These are phyloP conservation scores for Yamadazyma oceani DNA, from an alignment of 1,139 yeast species.

Conservation along the genomic window DNA sequence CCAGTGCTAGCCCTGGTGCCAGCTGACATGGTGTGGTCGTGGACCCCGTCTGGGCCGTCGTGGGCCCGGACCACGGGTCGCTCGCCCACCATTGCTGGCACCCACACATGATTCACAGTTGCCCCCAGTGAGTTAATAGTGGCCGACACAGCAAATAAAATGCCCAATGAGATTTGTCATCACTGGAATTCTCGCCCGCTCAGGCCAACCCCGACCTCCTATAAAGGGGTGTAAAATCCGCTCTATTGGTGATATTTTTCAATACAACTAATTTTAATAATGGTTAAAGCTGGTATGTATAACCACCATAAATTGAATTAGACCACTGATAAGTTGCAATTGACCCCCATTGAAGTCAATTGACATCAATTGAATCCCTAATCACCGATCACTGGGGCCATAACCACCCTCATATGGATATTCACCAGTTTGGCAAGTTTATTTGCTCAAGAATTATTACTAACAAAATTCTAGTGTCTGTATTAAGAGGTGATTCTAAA, in stretches of 20 bases:
- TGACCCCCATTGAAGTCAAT: too few relatives aligned
- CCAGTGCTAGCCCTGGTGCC: too few relatives aligned
- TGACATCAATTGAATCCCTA: slow-evolving; percentile 7
- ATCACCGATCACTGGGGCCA: too few relatives aligned
- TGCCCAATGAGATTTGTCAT: slow-evolving; percentile 1
- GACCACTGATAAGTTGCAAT: slow-evolving; percentile 15
- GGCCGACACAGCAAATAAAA: too few relatives aligned
- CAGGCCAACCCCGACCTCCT: too few relatives aligned
- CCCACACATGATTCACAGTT: neutral
- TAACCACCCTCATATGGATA: neutral
- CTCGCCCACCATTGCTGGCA: neutral
- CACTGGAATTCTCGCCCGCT: too few relatives aligned
- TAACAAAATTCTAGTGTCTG: slow-evolving; percentile 67
- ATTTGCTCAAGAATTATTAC: slow-evolving; percentile 2
- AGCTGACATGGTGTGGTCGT: too few relatives aligned
- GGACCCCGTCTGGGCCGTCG: too few relatives aligned
- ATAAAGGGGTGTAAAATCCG: neutral
- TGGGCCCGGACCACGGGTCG: too few relatives aligned
- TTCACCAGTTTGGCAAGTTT: too few relatives aligned
- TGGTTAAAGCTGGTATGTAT: slow-evolving; percentile 39
- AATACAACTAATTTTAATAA: slow-evolving; percentile 17
- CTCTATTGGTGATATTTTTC: slow-evolving; percentile 2
- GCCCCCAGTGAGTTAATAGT: too few relatives aligned
- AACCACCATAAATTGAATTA: slow-evolving; percentile 5
- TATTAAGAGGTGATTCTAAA: slow-evolving; percentile 89